Percentiles rank a stretch among this genome's conserved stretches.
Evolutionary conservation across 108 stramenopile species (phyloP).

Genomic region (Discostella stelligeroides): DNA sequence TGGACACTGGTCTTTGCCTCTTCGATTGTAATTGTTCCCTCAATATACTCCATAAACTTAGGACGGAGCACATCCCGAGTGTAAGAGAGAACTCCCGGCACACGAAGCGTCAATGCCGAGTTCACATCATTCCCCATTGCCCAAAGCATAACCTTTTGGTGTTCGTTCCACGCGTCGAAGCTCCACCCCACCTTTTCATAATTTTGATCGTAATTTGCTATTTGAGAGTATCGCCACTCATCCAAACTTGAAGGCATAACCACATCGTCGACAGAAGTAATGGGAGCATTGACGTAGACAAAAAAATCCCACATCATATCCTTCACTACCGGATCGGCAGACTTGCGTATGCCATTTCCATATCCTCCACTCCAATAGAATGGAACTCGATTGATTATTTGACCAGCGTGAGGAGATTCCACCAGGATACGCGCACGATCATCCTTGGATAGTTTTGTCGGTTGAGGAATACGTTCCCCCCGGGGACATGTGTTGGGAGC

Average conservation of each 20-base stretch:
- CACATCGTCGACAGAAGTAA: constrained; percentile 44
- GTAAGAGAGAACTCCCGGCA: constrained; percentile 45
- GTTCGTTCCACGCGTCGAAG: constrained; percentile 28
- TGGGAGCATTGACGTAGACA: constrained; percentile 45
- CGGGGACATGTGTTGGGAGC: constrained; percentile 37
- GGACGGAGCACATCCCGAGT: constrained; percentile 38
- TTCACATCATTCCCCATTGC: constrained; percentile 41
- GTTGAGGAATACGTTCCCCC: constrained; percentile 29
- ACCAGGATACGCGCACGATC: constrained; percentile 42
- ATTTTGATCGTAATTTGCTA: constrained; percentile 18
- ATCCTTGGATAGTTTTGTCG: constrained; percentile 11
- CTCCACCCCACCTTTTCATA: constrained; percentile 27
- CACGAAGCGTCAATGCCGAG: constrained; percentile 32
- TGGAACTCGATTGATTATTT: constrained; percentile 50
- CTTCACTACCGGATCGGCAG: constrained; percentile 22
- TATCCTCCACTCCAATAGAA: constrained; percentile 55
- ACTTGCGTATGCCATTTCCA: constrained; percentile 45
- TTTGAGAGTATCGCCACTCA: constrained; percentile 41
- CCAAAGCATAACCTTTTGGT: constrained; percentile 23
- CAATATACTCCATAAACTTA: constrained; percentile 29
- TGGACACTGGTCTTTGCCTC: constrained; percentile 9
- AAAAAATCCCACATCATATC: constrained; percentile 55
- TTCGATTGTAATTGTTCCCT: constrained; percentile 28
- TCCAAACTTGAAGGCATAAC: constrained; percentile 46
- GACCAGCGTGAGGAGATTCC: constrained; percentile 39